phyloP scores from a whole-genome alignment of 441 rosid species.

The Viola pubescens region DNA sequence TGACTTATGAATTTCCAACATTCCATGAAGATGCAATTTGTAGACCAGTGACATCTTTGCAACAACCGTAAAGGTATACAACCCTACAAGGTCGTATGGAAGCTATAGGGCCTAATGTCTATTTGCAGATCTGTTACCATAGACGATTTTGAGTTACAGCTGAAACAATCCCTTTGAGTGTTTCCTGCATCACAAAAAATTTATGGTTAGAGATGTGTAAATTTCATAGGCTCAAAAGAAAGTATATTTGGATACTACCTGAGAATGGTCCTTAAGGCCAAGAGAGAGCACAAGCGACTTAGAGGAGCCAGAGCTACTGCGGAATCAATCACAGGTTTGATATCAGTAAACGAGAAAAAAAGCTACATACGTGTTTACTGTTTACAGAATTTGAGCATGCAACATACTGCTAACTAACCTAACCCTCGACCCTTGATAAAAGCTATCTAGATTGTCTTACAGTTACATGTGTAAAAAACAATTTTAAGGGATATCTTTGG shows the following conservation, averaged over 20 bases:
- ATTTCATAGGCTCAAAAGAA: not conserved
- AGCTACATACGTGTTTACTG: too few species aligned
- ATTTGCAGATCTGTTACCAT: conserved; percentile 31
- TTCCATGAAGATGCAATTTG: not conserved
- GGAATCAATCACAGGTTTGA: conserved; percentile 3
- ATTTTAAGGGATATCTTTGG: not conserved
- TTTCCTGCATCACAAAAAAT: conserved; percentile 44
- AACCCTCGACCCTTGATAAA: too few species aligned
- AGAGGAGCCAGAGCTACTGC: conserved; percentile 51
- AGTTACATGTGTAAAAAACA: not conserved
- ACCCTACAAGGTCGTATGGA: too few species aligned
- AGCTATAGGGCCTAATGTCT: too few species aligned
- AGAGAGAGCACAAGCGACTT: conserved; percentile 67
- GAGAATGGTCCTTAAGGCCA: conserved; percentile 81
- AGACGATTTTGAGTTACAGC: conserved; percentile 55
- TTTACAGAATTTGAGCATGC: too few species aligned
- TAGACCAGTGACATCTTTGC: not conserved
- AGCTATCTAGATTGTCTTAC: too few species aligned
- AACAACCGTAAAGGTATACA: too few species aligned
- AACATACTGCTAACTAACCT: too few species aligned
- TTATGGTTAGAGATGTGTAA: not conserved
- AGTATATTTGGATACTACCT: conserved; percentile 32
- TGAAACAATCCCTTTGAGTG: conserved; percentile 60
- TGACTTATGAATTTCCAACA: not conserved
- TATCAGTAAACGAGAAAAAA: not conserved